A percentile compares a stretch with the other conserved stretches of the same genome.
Conservation (phyloP, 768 basidiomycete species). For the Tephrocybe rancida region DNA sequence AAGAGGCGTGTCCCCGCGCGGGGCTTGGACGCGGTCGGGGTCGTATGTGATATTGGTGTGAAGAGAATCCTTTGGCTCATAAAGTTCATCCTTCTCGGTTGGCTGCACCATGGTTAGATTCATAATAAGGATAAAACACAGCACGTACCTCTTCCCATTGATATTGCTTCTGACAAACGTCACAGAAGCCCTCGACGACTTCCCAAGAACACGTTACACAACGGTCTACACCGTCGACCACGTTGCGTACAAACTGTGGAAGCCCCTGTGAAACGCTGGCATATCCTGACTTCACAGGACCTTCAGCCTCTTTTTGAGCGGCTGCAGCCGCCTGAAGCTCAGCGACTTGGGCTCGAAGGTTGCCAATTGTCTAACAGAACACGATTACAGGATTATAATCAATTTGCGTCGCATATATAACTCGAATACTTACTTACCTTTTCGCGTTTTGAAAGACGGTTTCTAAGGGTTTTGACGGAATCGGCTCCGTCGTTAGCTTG, state of each 20-base stretch:
- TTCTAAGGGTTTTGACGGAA: too few relatives aligned
- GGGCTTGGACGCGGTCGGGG: slow-evolving; percentile 23
- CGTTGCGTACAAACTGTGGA: slow-evolving; percentile 32
- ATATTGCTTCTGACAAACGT: slow-evolving; percentile 21
- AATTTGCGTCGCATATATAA: too few relatives aligned
- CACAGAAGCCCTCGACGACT: slow-evolving; percentile 30
- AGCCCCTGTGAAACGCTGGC: too few relatives aligned
- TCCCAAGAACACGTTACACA: slow-evolving; percentile 33
- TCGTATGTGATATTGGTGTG: slow-evolving; percentile 22
- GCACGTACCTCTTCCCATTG: slow-evolving; percentile 7
- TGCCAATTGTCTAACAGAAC: too few relatives aligned
- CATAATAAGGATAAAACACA: neutral
- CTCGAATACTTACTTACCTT: too few relatives aligned
- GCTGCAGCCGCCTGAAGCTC: too few relatives aligned
- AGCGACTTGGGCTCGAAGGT: too few relatives aligned
- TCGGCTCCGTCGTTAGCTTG: too few relatives aligned
- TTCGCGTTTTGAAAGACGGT: too few relatives aligned
- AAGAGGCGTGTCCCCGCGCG: slow-evolving; percentile 34
- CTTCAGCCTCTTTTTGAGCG: too few relatives aligned
- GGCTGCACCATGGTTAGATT: neutral
- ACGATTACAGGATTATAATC: too few relatives aligned
- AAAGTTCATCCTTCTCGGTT: neutral
- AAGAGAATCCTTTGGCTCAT: slow-evolving; percentile 8
- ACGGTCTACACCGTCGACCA: slow-evolving; percentile 19
- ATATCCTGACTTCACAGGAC: too few relatives aligned